Evolutionary conservation across 306 rosid genomes (phyloP), one percentile per base, ranked within the genome.

Genomic region (Mimosa pudica): DNA sequence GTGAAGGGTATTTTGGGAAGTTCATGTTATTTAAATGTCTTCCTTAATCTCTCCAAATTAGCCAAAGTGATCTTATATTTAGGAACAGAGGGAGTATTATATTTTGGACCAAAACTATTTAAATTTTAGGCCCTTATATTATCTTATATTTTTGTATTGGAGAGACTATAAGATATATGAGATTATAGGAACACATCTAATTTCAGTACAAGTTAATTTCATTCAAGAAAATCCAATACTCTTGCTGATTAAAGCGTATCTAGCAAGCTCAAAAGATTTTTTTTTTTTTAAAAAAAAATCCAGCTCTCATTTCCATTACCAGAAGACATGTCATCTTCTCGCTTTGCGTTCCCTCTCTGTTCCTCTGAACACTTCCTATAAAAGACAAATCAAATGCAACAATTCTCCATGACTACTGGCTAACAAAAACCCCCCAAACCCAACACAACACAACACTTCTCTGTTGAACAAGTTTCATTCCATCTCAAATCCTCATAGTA

Each of bases 301-400:
- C 71, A 67, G 48, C 71, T 41, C 71, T 41, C 10, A 20, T 48
- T 13, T 69, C 36, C 73, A 18, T 20, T 69, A 3, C 49, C 5
- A 67, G 71, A 2, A 67, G 71, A 65, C 47, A 65, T 17, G 71
- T 17, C 49, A 67, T 41, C 32, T 38, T 67, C 71, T 66, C 45
- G 41, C 72, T 58, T 77, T 64, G 45, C 75, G 62, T 86, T 88
- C 91, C 89, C 91, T 89, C 90, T 89, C 80, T 81, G 76, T 75
- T 44, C 63, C 74, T 8, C 41, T 68, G 66, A 47, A 18, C 5
- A 17, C 62, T 13, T 76, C 46, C 38, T 57, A 69, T 68, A 86
- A 73, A 33, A 65, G 4, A 83, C 77, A 60, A 32, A 74, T 35
- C 16, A 62, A 79, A 48, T 38, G 10, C 77, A 20, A 18, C 24